These are phyloP conservation scores for Malania oleifera DNA, from an alignment of 164 flowering plant species.

Conservation along the genomic window DNA sequence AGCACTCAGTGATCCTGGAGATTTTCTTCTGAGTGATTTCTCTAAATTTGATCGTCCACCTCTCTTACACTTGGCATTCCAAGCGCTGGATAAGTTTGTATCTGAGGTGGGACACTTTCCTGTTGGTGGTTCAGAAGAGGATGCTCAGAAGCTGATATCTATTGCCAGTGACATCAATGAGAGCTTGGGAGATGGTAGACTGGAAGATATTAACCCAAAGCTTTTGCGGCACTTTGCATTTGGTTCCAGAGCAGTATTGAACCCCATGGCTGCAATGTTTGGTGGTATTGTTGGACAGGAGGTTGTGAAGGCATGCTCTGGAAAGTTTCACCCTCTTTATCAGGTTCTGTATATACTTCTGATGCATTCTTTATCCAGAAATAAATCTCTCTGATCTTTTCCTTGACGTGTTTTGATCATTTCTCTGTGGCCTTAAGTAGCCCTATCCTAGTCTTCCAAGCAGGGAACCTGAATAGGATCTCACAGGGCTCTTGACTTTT, in stretches of 20 bases:
- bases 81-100: constrained; percentile 65
- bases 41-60: constrained; percentile 84
- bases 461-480: too few species aligned
- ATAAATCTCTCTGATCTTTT: too few species aligned
- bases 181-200: constrained; percentile 37
- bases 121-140: constrained; percentile 76
- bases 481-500: too few species aligned
- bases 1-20: constrained; percentile 76
- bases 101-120: constrained; percentile 65
- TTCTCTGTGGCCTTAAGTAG: too few species aligned
- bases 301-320: constrained; percentile 91
- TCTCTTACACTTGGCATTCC: constrained; percentile 75
- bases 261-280: constrained; percentile 98
- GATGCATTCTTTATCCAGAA: too few species aligned
- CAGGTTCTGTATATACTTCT: constrained; percentile 50
- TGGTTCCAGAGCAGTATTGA: constrained; percentile 79
- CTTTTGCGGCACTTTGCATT: constrained; percentile 65
- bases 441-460: too few species aligned
- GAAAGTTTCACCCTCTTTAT: constrained; percentile 85
- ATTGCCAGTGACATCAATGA: constrained; percentile 46
- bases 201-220: constrained; percentile 58
- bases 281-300: constrained; percentile 94
- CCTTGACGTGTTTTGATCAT: too few species aligned
- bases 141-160: constrained; percentile 64
- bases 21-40: constrained; percentile 78